Conservation (phyloP, 2,329 filamentous ascomycete genomes). For the Mycocentrospora acerina region DNA sequence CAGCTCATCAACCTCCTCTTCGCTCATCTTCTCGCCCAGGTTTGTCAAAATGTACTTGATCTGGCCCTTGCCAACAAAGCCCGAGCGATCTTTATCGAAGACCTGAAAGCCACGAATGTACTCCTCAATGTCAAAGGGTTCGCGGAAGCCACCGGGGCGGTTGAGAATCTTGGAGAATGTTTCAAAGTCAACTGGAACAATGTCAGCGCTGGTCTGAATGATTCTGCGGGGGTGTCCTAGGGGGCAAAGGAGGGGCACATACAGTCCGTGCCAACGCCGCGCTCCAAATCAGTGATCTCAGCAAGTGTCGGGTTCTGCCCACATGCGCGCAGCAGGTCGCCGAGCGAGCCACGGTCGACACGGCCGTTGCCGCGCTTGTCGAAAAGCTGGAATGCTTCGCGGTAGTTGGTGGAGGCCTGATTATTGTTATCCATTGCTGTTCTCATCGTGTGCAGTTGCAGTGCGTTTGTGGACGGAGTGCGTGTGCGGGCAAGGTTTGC, state of each 20-base stretch:
- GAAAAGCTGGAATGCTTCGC: conserved; percentile 99
- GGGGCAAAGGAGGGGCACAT: conserved; percentile 48
- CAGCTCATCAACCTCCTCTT: conserved; percentile 97
- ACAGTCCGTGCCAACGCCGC: conserved; percentile 89
- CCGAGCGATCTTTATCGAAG: conserved; percentile 98
- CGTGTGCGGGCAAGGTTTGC: conserved; percentile 7
- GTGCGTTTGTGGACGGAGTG: conserved; percentile 7
- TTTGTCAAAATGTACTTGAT: conserved; percentile 98
- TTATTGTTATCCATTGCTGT: conserved; percentile 38
- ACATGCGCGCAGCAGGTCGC: conserved; percentile 92
- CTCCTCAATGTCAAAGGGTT: conserved; percentile 95
- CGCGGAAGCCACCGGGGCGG: conserved; percentile 95
- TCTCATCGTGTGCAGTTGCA: conserved; percentile 11
- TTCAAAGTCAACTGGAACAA: conserved; percentile 83
- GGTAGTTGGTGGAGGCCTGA: conserved; percentile 93
- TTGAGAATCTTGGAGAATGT: conserved; percentile 96
- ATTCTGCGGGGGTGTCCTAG: background rate
- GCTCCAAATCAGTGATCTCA: conserved; percentile 91
- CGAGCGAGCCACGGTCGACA: conserved; percentile 80
- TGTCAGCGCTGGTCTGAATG: conserved; percentile 2
- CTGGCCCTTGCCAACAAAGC: conserved; percentile 96
- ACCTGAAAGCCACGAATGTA: conserved; percentile 99
- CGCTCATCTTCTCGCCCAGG: conserved; percentile 97
- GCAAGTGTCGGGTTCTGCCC: conserved; percentile 95
- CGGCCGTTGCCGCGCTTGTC: conserved; percentile 98